Evolutionary conservation across 2,329 filamentous ascomycete species (phyloP).

Genomic region (Colletotrichum sp.): DNA sequence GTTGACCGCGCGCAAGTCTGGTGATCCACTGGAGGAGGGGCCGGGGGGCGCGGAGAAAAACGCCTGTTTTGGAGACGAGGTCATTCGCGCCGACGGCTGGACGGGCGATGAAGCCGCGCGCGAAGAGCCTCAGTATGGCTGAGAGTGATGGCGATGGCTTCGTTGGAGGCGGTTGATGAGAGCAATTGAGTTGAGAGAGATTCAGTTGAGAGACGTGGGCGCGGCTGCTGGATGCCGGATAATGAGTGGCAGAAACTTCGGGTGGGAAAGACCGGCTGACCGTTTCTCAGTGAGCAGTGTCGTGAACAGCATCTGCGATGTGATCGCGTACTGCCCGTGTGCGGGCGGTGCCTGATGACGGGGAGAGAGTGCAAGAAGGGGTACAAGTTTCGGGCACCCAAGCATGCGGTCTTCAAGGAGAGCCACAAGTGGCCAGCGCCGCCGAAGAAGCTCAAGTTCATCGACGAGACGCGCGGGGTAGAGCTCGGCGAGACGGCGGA

Average conservation of each 20-base stretch:
- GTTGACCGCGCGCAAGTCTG: conserved; percentile 4
- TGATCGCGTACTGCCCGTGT: conserved; percentile 25
- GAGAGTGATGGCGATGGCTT: not conserved
- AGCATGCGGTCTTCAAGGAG: conserved; percentile 16
- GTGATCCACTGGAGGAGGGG: conserved; percentile 4
- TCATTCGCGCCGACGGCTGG: not conserved
- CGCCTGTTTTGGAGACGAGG: conserved; percentile 12
- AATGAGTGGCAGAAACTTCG: not conserved
- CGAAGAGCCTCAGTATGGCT: not conserved
- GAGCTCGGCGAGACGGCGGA: conserved; percentile 12
- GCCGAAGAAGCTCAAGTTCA: conserved; percentile 19
- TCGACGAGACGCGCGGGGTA: conserved; percentile 14
- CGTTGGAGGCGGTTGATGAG: not conserved
- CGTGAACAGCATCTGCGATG: conserved; percentile 54
- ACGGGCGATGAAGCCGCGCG: not conserved
- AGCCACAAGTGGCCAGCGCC: conserved; percentile 19
- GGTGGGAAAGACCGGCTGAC: not conserved
- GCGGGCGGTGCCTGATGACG: conserved; percentile 20
- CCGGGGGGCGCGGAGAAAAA: conserved; percentile 16
- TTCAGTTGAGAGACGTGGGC: not conserved
- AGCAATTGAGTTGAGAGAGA: not conserved
- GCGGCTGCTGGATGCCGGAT: not conserved
- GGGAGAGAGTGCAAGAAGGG: conserved; percentile 22
- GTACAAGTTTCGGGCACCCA: conserved; percentile 22
- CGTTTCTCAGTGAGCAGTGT: conserved; percentile 44